phyloP scores from a whole-genome alignment of 176 grass and related monocot genomes.

The Oryza rufipogon region DNA sequence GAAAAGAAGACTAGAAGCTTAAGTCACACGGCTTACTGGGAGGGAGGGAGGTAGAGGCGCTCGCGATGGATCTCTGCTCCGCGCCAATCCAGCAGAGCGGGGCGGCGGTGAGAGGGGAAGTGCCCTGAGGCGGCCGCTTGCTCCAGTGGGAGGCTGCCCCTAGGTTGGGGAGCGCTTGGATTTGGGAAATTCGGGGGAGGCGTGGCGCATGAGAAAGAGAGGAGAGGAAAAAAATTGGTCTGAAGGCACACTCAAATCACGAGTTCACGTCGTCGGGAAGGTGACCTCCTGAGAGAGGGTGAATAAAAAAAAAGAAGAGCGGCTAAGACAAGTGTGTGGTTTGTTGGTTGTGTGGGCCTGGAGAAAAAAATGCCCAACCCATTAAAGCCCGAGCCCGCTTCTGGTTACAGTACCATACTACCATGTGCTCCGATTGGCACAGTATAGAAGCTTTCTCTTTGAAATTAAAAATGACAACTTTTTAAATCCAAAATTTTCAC shows the following conservation, averaged over 20 bases:
- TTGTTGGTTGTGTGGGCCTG: background rate
- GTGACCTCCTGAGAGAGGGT: background rate
- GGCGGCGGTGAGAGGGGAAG: background rate
- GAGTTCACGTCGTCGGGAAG: slow-evolving; percentile 19
- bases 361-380: too few relatives aligned
- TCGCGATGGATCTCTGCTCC: slow-evolving; percentile 33
- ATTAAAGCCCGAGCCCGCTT: background rate
- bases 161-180: background rate
- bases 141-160: background rate
- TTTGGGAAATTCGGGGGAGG: slow-evolving; percentile 37
- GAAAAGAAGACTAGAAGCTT: background rate
- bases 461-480: too few relatives aligned
- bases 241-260: slow-evolving; percentile 36
- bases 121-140: slow-evolving; percentile 12
- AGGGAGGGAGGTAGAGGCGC: background rate
- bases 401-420: too few relatives aligned
- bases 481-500: too few relatives aligned
- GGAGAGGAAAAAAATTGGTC: slow-evolving; percentile 48
- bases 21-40: slow-evolving; percentile 34
- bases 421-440: too few relatives aligned
- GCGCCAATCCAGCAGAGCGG: background rate
- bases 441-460: too few relatives aligned
- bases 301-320: background rate
- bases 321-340: background rate
- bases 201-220: slow-evolving; percentile 8